Conservation (phyloP, 2,329 filamentous ascomycete species). For the Ophiostoma ips region DNA sequence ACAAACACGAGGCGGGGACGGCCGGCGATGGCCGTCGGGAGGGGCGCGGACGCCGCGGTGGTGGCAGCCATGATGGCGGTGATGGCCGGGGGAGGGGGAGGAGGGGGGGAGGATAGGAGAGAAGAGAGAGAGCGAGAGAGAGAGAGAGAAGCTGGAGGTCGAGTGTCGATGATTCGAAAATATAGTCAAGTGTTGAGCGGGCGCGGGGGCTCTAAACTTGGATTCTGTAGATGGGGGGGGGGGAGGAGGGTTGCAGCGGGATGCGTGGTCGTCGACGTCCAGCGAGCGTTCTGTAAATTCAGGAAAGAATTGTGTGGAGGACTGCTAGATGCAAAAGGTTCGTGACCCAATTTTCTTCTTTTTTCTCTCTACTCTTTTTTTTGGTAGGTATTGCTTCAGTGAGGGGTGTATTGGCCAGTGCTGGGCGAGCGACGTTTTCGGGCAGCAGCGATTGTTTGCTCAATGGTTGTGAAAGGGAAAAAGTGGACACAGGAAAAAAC, state of each 20-base stretch:
- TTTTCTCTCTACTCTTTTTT: not conserved
- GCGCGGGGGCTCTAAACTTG: too few species aligned
- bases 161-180: too few species aligned
- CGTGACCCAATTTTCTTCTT: not conserved
- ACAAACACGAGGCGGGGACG: constrained; percentile 55
- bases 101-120: too few species aligned
- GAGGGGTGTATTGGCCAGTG: not conserved
- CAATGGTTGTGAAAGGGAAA: not conserved
- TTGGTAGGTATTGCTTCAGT: too few species aligned
- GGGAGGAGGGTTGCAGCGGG: not conserved
- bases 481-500: not conserved
- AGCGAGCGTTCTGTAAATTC: not conserved
- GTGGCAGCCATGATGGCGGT: constrained; percentile 8
- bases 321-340: not conserved
- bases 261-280: not conserved
- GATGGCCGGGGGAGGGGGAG: not conserved
- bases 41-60: constrained; percentile 3
- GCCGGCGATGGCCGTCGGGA: not conserved
- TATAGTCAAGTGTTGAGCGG: too few species aligned
- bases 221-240: too few species aligned
- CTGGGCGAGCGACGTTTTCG: not conserved
- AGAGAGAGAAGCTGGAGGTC: too few species aligned
- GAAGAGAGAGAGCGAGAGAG: too few species aligned
- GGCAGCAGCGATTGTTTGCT: not conserved
- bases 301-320: not conserved